Base-by-base conservation (phyloP, 345 rosid species). In the Raphanus sativus region DNA sequence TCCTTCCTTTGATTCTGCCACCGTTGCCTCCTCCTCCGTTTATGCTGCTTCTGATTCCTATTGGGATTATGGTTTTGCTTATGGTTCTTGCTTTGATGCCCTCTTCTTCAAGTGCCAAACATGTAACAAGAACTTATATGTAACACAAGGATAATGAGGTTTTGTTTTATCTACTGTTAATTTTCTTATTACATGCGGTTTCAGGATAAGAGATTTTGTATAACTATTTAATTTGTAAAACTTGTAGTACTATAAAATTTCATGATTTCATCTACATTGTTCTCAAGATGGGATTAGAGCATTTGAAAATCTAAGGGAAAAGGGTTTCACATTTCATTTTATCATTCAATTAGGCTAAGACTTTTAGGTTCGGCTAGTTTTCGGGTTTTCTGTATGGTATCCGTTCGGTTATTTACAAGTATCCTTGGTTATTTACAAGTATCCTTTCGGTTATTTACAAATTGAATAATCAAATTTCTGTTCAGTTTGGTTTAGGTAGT, bases 21-120 rank as follows among this genome's bases (percentile, higher is more conserved):
- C 97, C 96, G 2, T 76, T 92, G 86, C 96, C 96, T 21, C 97
- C 94, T 0, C 97, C 97, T 2, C 97, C 97, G 0, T 89, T 89
- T 60, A 68, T 90, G 92, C 50, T 92, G 75, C 93, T 92, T 45
- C 70, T 92, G 80, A 80, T 92, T 72, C 96, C 97, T 9, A 83
- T 92, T 56, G 90, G 83, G 58, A 92, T 92, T 34, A 77, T 92
- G 74, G 87, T 67, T 16, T 68, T 89, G 81, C 96, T 92, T 42
- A 80, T 92, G 90, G 36, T 84, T 58, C 83, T 92, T 65, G 96
- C 97, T 38, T 89, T 90, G 42, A 86, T 86, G 93, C 94, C 96
- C 69, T 80, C 79, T 50, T 50, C 52, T 4, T 50, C 55, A n/a
- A n/a, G n/a, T 68, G 63, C 82, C 26, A 79, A 80, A 70, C 63